Evolutionary conservation across 805 yeast species (phyloP).

Genomic region (Lipomyces yamanashiensis): DNA sequence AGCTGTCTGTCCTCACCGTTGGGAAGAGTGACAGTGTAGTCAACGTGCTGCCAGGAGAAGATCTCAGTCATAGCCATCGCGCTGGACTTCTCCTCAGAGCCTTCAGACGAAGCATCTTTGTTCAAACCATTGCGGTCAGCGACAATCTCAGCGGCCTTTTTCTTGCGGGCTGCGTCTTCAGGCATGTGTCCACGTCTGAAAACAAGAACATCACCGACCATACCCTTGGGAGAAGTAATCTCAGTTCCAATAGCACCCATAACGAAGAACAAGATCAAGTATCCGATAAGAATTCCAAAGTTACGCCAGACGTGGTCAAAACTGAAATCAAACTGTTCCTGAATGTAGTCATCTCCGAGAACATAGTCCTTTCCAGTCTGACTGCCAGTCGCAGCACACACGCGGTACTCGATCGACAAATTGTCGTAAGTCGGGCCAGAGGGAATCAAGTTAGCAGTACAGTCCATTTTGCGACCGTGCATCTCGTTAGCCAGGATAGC

Average conservation of each 20-base stretch:
- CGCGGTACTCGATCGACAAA: slow-evolving; percentile 46
- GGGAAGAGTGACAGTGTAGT: slow-evolving; percentile 56
- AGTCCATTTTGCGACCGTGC: slow-evolving; percentile 58
- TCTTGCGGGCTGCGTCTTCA: background rate
- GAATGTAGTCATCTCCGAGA: slow-evolving; percentile 63
- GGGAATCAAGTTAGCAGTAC: slow-evolving; percentile 58
- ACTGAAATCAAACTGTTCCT: slow-evolving; percentile 54
- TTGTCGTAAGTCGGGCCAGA: slow-evolving; percentile 63
- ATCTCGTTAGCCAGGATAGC: slow-evolving; percentile 69
- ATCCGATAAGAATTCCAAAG: slow-evolving; percentile 63
- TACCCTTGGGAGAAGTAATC: slow-evolving; percentile 38
- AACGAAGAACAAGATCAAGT: slow-evolving; percentile 51
- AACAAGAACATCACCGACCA: slow-evolving; percentile 42
- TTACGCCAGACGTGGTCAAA: slow-evolving; percentile 78
- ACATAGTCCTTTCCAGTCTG: slow-evolving; percentile 56
- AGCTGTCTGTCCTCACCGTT: slow-evolving; percentile 48
- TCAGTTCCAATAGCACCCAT: slow-evolving; percentile 45
- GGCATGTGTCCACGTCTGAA: slow-evolving; percentile 31
- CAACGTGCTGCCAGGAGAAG: slow-evolving; percentile 66
- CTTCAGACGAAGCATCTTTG: background rate
- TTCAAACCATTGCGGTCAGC: background rate
- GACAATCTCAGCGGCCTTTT: background rate
- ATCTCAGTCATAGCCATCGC: slow-evolving; percentile 38
- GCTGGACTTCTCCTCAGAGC: background rate
- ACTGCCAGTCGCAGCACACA: slow-evolving; percentile 65